phyloP scores from a whole-genome alignment of 768 basidiomycete genomes.

The Suillus luteus region DNA sequence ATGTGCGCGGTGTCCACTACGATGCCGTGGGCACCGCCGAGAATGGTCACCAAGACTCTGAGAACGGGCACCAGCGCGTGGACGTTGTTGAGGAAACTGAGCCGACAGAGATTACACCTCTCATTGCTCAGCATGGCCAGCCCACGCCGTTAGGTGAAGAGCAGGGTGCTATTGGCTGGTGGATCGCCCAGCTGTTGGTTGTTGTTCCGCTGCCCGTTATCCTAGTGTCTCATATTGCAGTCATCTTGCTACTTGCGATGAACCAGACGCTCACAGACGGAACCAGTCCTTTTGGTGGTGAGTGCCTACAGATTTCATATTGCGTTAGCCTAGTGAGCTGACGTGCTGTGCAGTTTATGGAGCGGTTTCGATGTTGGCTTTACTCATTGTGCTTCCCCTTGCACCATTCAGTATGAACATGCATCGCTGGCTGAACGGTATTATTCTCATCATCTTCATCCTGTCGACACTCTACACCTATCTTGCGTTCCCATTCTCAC shows the following conservation, averaged over 20 bases:
- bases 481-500: conserved; percentile 63
- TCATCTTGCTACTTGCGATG: conserved; percentile 48
- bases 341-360: conserved; percentile 48
- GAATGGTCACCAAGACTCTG: conserved; percentile 10
- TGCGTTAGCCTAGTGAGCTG: conserved; percentile 2
- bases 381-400: conserved; percentile 58
- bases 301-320: conserved; percentile 24
- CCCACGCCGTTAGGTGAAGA: conserved; percentile 14
- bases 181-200: conserved; percentile 61
- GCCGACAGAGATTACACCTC: conserved; percentile 59
- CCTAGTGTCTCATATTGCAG: conserved; percentile 50
- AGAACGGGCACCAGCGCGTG: conserved; percentile 16
- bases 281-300: conserved; percentile 49
- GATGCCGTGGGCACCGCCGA: conserved; percentile 28
- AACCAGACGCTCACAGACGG: conserved; percentile 68
- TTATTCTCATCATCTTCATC: conserved; percentile 44
- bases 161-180: conserved; percentile 42
- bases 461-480: conserved; percentile 45
- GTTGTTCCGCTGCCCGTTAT: conserved; percentile 56
- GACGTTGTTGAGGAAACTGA: conserved; percentile 40
- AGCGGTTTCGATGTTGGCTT: conserved; percentile 43
- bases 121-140: conserved; percentile 38
- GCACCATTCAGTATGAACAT: conserved; percentile 63
- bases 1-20: conserved; percentile 26
- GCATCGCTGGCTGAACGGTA: conserved; percentile 39